phyloP scores from a whole-genome alignment of 441 rosid genomes.

The Melastoma candidum region DNA sequence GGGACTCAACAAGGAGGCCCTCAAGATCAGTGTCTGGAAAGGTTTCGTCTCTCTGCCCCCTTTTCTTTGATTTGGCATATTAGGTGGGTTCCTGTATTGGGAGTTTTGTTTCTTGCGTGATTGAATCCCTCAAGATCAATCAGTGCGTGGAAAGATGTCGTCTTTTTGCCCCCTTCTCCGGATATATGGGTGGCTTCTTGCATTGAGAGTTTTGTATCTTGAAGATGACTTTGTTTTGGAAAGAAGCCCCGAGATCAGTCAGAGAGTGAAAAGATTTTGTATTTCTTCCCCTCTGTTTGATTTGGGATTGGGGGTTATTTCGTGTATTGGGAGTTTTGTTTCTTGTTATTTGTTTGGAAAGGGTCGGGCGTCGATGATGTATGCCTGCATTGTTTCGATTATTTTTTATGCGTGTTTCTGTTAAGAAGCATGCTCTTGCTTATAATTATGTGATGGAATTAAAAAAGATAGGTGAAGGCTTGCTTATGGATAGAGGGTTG shows the following conservation, averaged over 20 bases:
- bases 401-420: no score
- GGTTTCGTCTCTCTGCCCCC: constrained; percentile 25
- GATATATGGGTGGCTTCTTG: neutral
- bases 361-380: no score
- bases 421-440: no score
- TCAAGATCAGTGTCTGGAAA: constrained; percentile 94
- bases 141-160: constrained; percentile 66
- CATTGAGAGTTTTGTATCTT: neutral
- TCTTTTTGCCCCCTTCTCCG: neutral
- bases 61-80: neutral
- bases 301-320: neutral
- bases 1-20: constrained; percentile 89
- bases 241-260: constrained; percentile 86
- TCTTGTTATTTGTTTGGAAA: constrained; percentile 18
- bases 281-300: neutral
- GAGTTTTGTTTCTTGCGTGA: constrained; percentile 18
- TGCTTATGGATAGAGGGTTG: no score
- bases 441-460: no score
- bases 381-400: no score
- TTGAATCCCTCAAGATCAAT: constrained; percentile 90
- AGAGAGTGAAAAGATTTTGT: constrained; percentile 65
- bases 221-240: constrained; percentile 24
- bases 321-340: neutral
- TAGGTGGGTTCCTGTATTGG: neutral
- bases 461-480: no score